Conservation (phyloP, 768 basidiomycete genomes). For the Rhodosporidiobolus sp. region DNA sequence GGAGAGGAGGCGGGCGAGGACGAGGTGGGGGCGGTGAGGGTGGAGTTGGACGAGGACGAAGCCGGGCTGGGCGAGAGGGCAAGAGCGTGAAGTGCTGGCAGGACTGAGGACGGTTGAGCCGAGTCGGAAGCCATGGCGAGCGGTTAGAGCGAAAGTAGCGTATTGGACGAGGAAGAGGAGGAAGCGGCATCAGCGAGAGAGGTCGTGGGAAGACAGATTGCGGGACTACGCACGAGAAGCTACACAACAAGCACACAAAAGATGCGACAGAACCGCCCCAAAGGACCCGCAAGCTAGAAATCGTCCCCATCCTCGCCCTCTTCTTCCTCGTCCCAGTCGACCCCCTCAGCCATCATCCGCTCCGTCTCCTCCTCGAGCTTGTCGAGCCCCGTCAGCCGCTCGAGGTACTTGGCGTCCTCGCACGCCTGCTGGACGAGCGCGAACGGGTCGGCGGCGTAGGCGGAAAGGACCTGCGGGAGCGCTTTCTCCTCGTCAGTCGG, state of each 20-base stretch:
- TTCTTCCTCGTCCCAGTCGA: conserved; percentile 70
- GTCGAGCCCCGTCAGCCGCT: conserved; percentile 73
- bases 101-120: rapidly evolving
- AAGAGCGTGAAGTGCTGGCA: background rate
- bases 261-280: too few species aligned
- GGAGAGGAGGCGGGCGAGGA: background rate
- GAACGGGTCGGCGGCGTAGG: conserved; percentile 77
- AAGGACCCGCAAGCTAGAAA: too few species aligned
- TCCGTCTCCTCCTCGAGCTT: conserved; percentile 72
- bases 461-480: conserved; percentile 66
- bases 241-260: too few species aligned
- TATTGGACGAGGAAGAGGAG: too few species aligned
- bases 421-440: conserved; percentile 74
- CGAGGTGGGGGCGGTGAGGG: background rate
- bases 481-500: too few species aligned
- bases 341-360: conserved; percentile 59
- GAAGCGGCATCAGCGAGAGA: background rate
- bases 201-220: too few species aligned
- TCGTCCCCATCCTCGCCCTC: too few species aligned
- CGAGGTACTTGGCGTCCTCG: conserved; percentile 73
- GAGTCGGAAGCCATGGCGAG: background rate
- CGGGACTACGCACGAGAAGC: too few species aligned
- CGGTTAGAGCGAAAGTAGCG: too few species aligned
- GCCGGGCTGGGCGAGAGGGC: background rate
- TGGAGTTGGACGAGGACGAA: background rate